A percentile compares a stretch with the other conserved stretches of the same genome.
These are phyloP conservation scores for Eucalyptus sp. DNA, from an alignment of 345 rosid species.

Conservation along the genomic window DNA sequence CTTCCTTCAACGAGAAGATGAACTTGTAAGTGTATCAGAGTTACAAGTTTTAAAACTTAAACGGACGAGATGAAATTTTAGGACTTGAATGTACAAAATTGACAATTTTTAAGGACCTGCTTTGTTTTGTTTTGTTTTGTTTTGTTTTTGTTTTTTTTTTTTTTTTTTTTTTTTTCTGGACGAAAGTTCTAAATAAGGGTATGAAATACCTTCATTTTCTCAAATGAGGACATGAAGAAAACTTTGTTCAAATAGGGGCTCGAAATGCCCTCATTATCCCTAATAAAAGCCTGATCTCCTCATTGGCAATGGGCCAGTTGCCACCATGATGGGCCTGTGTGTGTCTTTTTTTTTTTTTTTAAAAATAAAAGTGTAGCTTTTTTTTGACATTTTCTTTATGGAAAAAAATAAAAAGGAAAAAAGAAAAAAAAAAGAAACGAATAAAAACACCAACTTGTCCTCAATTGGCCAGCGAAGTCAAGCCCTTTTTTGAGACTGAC, in stretches of 20 bases:
- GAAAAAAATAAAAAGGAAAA: too few relatives aligned
- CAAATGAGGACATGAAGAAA: too few relatives aligned
- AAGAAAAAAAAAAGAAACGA: fast-evolving
- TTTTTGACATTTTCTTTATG: too few relatives aligned
- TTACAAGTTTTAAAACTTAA: not conserved
- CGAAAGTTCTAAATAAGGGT: too few relatives aligned
- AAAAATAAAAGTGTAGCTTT: too few relatives aligned
- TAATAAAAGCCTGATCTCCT: not conserved
- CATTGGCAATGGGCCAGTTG: fast-evolving
- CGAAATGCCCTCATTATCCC: not conserved
- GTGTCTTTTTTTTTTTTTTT: fast-evolving
- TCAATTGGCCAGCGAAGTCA: too few relatives aligned
- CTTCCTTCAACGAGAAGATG: not conserved
- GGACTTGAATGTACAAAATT: fast-evolving
- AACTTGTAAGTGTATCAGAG: not conserved
- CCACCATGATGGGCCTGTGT: too few relatives aligned
- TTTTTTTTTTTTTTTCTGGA: not conserved
- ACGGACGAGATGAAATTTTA: too few relatives aligned
- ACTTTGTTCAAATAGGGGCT: not conserved
- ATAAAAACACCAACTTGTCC: too few relatives aligned
- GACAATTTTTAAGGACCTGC: not conserved
- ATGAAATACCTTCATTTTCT: not conserved
- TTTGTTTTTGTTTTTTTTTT: too few relatives aligned
- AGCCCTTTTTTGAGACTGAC: too few relatives aligned
- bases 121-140: too few relatives aligned